Evolutionary conservation across 2,329 filamentous ascomycete genomes (phyloP), one percentile per base, ranked within the genome.

Genomic region (Cryphonectria carpinicola): DNA sequence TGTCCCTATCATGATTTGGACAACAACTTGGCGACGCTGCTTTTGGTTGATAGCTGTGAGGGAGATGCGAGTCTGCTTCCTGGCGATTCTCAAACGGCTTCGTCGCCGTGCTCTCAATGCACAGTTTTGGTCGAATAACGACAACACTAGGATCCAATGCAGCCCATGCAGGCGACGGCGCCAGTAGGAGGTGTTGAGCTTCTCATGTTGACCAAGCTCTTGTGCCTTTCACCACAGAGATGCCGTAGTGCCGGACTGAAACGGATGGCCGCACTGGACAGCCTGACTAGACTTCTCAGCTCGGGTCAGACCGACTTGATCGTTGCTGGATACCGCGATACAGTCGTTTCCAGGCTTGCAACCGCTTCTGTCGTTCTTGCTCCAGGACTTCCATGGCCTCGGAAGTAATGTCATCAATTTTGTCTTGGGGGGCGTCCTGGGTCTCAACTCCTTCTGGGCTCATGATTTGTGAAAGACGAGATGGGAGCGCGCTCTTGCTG

Each of bases 381-480:
- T 39, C 32, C 19, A 61, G 13, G 25, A 35, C 14, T 19, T 17
- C 25, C 25, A 35, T 58, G 3, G 13, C 54, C 7, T 58, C 11
- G 14, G 10, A 13, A 8, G 19, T 4, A 14, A 32, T 4, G 4
- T 61, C 32, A 39, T 13, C 19, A 19, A 13, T n/a, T 2, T 39
- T 19, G 4, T 10, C 58, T 7, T n/a, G 32, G 22, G 25, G 6
- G 35, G 8, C 32, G 5, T 11, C 35, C 1, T 61, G 6, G 5
- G 19, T 4, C 58, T 39, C 32, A 11, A 19, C 17, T 2, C 58
- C 32, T 7, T n/a, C 19, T 22, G 58, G 4, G 35, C 19, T 5
- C 32, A 61, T 61, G 17, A 61, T 61, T 10, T 65, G 35, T 35
- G 28, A 35, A 58, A 58, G 35, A 43, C 52, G 49, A 56, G 32